A percentile compares a stretch with the other conserved stretches of the same genome.
phyloP scores from a whole-genome alignment of 768 basidiomycete genomes.

The Trametes sanguinea region DNA sequence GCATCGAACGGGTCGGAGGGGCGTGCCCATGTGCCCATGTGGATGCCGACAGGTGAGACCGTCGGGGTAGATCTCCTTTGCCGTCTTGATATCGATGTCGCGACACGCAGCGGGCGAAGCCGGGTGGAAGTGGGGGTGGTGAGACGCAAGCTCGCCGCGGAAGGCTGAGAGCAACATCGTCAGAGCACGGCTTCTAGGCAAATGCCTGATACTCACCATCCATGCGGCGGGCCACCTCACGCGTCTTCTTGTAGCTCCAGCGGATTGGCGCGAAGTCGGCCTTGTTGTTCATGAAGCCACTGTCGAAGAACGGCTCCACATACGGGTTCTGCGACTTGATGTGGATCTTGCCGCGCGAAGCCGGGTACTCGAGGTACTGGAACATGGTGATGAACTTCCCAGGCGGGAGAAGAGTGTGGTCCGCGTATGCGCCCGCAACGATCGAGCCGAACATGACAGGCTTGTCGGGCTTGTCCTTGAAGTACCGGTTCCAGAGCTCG shows the following conservation, averaged over 20 bases:
- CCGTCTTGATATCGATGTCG: slow-evolving; percentile 71
- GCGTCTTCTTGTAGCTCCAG: slow-evolving; percentile 78
- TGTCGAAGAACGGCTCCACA: slow-evolving; percentile 64
- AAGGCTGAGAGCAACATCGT: slow-evolving; percentile 43
- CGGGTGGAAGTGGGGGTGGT: slow-evolving; percentile 76
- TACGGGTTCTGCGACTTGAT: slow-evolving; percentile 62
- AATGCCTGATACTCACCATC: slow-evolving; percentile 44
- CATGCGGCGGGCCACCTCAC: slow-evolving; percentile 72
- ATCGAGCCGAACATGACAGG: slow-evolving; percentile 77
- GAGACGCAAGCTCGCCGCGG: slow-evolving; percentile 72
- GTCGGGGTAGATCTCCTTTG: slow-evolving; percentile 60
- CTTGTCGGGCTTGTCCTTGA: slow-evolving; percentile 81
- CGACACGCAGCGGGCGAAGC: slow-evolving; percentile 57
- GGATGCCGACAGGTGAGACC: slow-evolving; percentile 68
- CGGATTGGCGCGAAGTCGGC: slow-evolving; percentile 76
- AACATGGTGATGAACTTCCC: slow-evolving; percentile 77
- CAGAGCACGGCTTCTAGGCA: background rate
- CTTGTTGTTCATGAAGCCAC: slow-evolving; percentile 80
- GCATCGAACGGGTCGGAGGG: slow-evolving; percentile 57
- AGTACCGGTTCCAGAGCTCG: slow-evolving; percentile 65
- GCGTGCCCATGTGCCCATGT: slow-evolving; percentile 71
- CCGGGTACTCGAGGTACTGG: slow-evolving; percentile 77
- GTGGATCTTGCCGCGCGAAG: slow-evolving; percentile 74
- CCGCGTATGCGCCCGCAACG: slow-evolving; percentile 69
- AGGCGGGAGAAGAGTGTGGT: slow-evolving; percentile 68